phyloP scores from a whole-genome alignment of 257 asterid species.

The Vinca minor region DNA sequence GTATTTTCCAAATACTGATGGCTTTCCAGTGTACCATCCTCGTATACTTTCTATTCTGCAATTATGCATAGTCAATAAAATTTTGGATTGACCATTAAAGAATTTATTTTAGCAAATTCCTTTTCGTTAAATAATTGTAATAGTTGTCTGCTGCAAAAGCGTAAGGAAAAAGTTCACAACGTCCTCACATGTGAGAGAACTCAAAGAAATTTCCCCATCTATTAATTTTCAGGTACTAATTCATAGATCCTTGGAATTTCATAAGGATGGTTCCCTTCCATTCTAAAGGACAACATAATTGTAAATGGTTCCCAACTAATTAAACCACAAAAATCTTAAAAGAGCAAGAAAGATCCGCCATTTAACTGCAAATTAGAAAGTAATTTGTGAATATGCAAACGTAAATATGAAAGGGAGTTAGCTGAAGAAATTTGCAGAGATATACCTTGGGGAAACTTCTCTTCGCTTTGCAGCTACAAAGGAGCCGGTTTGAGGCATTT shows the following conservation, averaged over 20 bases:
- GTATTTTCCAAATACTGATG: background rate
- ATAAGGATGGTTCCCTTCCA: no score
- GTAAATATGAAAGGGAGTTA: background rate
- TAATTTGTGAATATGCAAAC: background rate
- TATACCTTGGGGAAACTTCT: background rate
- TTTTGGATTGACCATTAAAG: background rate
- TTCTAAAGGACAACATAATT: background rate
- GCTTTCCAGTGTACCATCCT: background rate
- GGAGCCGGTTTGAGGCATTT: background rate
- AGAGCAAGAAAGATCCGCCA: background rate
- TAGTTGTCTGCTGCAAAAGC: background rate
- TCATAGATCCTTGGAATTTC: background rate
- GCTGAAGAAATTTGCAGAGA: background rate
- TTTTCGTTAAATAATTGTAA: background rate
- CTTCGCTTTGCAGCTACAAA: background rate
- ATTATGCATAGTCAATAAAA: background rate
- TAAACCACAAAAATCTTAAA: background rate
- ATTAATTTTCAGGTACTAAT: background rate
- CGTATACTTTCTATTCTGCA: background rate
- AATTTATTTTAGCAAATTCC: background rate
- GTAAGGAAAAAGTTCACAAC: no score
- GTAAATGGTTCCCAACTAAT: background rate
- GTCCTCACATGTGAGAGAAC: no score
- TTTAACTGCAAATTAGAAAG: background rate
- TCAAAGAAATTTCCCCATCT: no score